Conservation (phyloP, 176 grass and related monocot species). For the Eremochloa ophiuroides region DNA sequence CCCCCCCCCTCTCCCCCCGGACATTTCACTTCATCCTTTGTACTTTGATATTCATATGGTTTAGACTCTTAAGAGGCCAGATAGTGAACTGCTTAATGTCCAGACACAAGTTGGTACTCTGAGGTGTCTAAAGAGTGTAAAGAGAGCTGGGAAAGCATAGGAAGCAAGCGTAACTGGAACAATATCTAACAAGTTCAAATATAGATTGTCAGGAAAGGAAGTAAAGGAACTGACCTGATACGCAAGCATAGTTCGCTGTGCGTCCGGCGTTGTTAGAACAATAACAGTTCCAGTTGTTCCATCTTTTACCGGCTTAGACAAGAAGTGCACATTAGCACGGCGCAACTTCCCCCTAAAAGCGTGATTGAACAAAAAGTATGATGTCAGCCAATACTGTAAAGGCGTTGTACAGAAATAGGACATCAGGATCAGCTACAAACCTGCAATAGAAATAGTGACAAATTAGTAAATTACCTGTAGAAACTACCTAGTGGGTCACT, state of each 20-base stretch:
- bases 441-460: neutral
- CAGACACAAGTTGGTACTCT: neutral
- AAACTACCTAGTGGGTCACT: constrained; percentile 89
- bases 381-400: constrained; percentile 19
- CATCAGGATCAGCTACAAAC: neutral
- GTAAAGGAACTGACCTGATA: constrained; percentile 62
- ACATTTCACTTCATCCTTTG: neutral
- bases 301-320: constrained; percentile 79
- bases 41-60: neutral
- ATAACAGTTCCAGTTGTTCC: constrained; percentile 91
- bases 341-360: constrained; percentile 52
- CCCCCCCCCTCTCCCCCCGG: too few species aligned
- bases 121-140: neutral
- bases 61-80: neutral
- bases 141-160: neutral
- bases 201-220: constrained; percentile 1
- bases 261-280: constrained; percentile 94
- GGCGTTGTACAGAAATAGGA: neutral
- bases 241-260: constrained; percentile 94
- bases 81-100: constrained; percentile 12
- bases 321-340: constrained; percentile 88
- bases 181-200: neutral
- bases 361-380: neutral
- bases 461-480: constrained; percentile 60
- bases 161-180: neutral